phyloP scores from a whole-genome alignment of 179 eudicot species.

The Nepenthes alata region DNA sequence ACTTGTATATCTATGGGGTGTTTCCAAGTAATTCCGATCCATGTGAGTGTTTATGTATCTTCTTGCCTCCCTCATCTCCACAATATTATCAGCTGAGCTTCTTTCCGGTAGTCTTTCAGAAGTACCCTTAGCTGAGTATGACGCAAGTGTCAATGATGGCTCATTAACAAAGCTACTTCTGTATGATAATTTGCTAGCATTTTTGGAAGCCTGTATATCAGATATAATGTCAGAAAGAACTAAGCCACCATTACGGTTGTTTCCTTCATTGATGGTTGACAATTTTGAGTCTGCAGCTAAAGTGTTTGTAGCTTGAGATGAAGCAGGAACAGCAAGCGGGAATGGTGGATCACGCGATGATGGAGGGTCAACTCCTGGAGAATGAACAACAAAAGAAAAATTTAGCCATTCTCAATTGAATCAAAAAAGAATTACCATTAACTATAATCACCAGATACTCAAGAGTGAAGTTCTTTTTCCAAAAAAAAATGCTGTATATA shows the following conservation, averaged over 20 bases:
- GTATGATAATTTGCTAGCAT: slow-evolving; percentile 48
- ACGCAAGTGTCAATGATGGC: slow-evolving; percentile 36
- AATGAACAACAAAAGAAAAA: slow-evolving; percentile 43
- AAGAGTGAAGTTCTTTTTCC: not conserved
- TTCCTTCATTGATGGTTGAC: slow-evolving; percentile 27
- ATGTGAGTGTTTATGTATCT: slow-evolving; percentile 49
- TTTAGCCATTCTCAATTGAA: slow-evolving; percentile 28
- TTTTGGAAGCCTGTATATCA: slow-evolving; percentile 74
- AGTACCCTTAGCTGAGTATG: slow-evolving; percentile 54
- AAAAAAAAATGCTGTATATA: not conserved
- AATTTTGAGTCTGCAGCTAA: slow-evolving; percentile 43
- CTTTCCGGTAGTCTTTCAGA: slow-evolving; percentile 68
- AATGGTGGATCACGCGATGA: slow-evolving; percentile 98
- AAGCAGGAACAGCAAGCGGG: slow-evolving; percentile 92
- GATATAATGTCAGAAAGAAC: slow-evolving; percentile 63
- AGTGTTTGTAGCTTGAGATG: slow-evolving; percentile 53
- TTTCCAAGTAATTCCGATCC: slow-evolving; percentile 61
- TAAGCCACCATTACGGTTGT: slow-evolving; percentile 63
- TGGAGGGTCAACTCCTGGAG: slow-evolving; percentile 99
- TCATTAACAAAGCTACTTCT: slow-evolving; percentile 45
- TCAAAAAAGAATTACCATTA: slow-evolving; percentile 4
- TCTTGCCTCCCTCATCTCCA: slow-evolving; percentile 53
- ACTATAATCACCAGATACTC: slow-evolving; percentile 2
- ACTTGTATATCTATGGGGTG: slow-evolving; percentile 51
- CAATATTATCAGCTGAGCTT: slow-evolving; percentile 42